phyloP scores from a whole-genome alignment of 2,329 filamentous ascomycete species.

The Xylariaceae sp. region DNA sequence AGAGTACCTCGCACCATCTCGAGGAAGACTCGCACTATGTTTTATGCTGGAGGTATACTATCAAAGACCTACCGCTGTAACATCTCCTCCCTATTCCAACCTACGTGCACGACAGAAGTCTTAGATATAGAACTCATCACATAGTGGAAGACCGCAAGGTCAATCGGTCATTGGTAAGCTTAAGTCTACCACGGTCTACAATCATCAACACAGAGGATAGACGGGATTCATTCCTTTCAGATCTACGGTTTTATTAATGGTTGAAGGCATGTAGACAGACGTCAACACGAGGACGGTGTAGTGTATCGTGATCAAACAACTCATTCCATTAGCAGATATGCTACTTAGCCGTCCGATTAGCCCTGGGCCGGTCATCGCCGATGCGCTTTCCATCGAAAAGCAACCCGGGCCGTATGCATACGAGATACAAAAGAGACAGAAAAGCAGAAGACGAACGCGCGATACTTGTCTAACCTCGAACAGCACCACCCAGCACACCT shows the following conservation, averaged over 20 bases:
- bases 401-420: conserved; percentile 28
- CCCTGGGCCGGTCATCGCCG: conserved; percentile 23
- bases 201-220: neutral
- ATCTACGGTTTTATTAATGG: too few relatives aligned
- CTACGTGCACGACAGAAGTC: too few relatives aligned
- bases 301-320: conserved; percentile 10
- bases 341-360: conserved; percentile 21
- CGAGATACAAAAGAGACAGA: conserved; percentile 27
- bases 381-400: conserved; percentile 22
- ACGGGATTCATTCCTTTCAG: neutral
- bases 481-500: conserved; percentile 67
- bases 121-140: too few relatives aligned
- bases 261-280: neutral
- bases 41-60: too few relatives aligned
- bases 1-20: too few relatives aligned
- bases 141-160: too few relatives aligned
- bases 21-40: too few relatives aligned
- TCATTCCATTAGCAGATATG: conserved; percentile 24
- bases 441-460: conserved; percentile 20
- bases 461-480: conserved; percentile 47
- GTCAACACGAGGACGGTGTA: neutral
- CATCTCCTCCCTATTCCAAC: too few relatives aligned
- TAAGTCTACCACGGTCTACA: too few relatives aligned
- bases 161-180: too few relatives aligned
- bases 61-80: too few relatives aligned